Evolutionary conservation across 352 stramenopile genomes (phyloP), one percentile per base, ranked within the genome.

Genomic region (Phytophthora fragariae): DNA sequence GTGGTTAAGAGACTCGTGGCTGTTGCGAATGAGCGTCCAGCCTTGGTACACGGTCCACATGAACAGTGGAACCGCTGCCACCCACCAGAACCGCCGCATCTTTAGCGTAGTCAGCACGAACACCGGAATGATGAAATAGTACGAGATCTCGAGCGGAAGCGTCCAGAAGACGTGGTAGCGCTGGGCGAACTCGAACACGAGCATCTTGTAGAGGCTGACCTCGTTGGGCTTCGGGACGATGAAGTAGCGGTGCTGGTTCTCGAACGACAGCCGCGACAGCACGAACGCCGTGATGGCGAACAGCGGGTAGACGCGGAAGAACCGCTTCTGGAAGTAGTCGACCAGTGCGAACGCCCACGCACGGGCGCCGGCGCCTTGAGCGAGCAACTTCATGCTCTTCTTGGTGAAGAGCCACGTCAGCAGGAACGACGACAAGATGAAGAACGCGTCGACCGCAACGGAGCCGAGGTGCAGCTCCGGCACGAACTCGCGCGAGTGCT

Each of bases 291-390:
- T 70, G 15, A 79, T 69, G 35, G 63, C 65, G 41, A 90, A 90
- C 11, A 90, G 63, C 58, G 82, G 82, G 54, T 90, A 90, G 4
- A 89, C 82, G 37, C 80, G 80, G 27, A 90, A 81, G 54, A 90
- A 84, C 0, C 80, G 82, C 50, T 86, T 86, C 27, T 61, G 73
- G 54, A 84, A 80, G 61, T 90, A 88, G 70, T 88, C 80, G 12
- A 39, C 15, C 7, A 81, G 58, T 19, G 62, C 59, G 35, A 76
- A 68, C 14, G 52, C 41, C 72, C 72, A 79, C 58, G 65, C 52
- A 3, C 46, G 52, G 9, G 33, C 17, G 21, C 52, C 67, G 5
- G 75, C 69, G n/a, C 66, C 59, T 58, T 74, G 70, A 3, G 59
- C 31, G 17, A 80, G 21, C 24, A 86, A 44, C 62, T 81, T 60